Conservation (phyloP, 73 alveolate species). For the Paramecium octaurelia region DNA sequence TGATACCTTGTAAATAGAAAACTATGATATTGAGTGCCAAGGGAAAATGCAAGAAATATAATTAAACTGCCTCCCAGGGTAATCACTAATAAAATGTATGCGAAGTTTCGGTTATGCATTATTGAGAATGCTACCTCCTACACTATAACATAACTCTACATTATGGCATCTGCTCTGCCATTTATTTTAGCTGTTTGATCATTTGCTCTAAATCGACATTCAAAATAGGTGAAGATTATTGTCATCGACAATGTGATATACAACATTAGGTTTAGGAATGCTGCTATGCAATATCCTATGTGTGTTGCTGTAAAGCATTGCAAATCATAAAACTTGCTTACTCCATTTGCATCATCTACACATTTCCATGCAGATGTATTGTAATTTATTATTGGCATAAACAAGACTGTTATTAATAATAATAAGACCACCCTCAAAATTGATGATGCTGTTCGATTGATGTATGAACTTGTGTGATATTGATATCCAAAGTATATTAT, state of each 20-base stretch:
- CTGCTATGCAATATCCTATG: conserved; percentile 40
- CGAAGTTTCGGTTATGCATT: neutral
- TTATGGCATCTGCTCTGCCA: conserved; percentile 42
- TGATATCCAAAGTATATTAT: neutral
- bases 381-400: conserved; percentile 33
- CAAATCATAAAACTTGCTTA: neutral
- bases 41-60: neutral
- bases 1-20: neutral
- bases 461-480: neutral
- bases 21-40: neutral
- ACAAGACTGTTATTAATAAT: neutral
- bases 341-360: neutral
- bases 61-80: conserved; percentile 17
- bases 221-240: neutral
- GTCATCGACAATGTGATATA: neutral
- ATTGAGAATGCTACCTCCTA: conserved; percentile 19
- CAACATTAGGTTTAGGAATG: neutral
- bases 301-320: neutral
- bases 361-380: neutral
- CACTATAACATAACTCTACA: neutral
- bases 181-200: conserved; percentile 33
- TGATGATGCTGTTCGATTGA: conserved; percentile 24
- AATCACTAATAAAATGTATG: conserved; percentile 7
- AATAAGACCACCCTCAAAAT: conserved; percentile 12
- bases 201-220: neutral